A percentile compares a stretch with the other conserved stretches of the same genome.
phyloP scores from a whole-genome alignment of 1,284 basidiomycete genomes.

The Ustilago vetiveriae region DNA sequence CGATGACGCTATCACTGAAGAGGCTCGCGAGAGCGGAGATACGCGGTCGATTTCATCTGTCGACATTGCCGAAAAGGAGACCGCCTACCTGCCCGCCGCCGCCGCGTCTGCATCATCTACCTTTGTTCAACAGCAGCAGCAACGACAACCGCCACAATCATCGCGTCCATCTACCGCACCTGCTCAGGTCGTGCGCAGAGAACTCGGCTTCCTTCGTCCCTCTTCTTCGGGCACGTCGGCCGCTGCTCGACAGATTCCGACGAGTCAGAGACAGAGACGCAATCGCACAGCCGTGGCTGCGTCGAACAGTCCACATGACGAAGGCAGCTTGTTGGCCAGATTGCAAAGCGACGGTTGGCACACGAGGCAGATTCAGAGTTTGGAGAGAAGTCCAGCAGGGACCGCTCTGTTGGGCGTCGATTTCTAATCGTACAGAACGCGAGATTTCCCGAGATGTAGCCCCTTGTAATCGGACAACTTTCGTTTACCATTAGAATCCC shows the following conservation, averaged over 20 bases:
- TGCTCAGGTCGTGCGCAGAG: conserved; percentile 13
- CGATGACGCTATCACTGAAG: conserved; percentile 48
- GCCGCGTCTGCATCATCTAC: not conserved
- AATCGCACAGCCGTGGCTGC: conserved; percentile 9
- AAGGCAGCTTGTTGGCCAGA: conserved; percentile 29
- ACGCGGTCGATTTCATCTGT: conserved; percentile 8
- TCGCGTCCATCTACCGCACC: conserved; percentile 45
- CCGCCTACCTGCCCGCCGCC: conserved; percentile 1
- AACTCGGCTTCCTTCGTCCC: conserved; percentile 25
- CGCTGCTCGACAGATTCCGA: not conserved
- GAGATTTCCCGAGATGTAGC: too few species aligned
- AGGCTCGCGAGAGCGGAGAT: conserved; percentile 21
- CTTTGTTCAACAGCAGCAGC: not conserved
- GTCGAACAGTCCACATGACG: conserved; percentile 25
- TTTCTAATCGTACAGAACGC: conserved; percentile 18
- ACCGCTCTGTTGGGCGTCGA: conserved; percentile 50
- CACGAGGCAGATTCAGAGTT: conserved; percentile 46
- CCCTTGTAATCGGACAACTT: too few species aligned
- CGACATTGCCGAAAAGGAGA: conserved; percentile 19
- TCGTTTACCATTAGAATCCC: too few species aligned
- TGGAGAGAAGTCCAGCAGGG: conserved; percentile 50
- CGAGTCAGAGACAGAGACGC: conserved; percentile 19
- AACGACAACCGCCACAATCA: not conserved
- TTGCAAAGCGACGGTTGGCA: conserved; percentile 56
- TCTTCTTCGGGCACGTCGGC: conserved; percentile 15